These are phyloP conservation scores for Coemansia sp. DNA, from an alignment of 192 early-diverging fungal genomes.

Conservation along the genomic window DNA sequence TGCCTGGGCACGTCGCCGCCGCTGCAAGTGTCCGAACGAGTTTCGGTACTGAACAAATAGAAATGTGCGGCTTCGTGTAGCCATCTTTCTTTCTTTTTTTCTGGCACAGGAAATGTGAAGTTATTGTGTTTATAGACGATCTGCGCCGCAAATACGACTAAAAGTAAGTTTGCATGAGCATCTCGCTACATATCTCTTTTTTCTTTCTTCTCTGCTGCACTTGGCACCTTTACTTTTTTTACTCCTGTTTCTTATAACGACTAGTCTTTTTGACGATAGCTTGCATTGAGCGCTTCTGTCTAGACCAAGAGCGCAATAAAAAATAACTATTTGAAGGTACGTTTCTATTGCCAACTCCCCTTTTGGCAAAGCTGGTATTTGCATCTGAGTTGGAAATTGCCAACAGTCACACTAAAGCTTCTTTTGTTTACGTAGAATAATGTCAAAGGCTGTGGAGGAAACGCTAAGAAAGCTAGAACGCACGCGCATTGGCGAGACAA, in stretches of 20 bases:
- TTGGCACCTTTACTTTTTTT: background rate
- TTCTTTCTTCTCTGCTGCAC: background rate
- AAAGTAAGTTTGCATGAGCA: background rate
- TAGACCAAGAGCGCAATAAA: background rate
- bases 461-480: conserved; percentile 49
- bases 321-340: background rate
- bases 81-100: conserved; percentile 53
- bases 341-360: too few relatives aligned
- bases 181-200: background rate
- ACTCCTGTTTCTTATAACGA: conserved; percentile 6
- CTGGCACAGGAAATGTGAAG: background rate
- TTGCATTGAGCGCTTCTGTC: conserved; percentile 2
- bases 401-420: background rate
- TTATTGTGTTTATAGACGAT: too few relatives aligned
- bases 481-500: conserved; percentile 34
- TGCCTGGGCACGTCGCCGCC: conserved; percentile 36
- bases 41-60: conserved; percentile 93
- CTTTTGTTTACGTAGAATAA: conserved; percentile 21
- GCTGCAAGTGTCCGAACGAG: conserved; percentile 68
- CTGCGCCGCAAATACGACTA: background rate
- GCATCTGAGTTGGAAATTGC: too few relatives aligned
- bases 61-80: conserved; percentile 85
- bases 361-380: too few relatives aligned
- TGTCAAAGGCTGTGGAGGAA: conserved; percentile 54
- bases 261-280: conserved; percentile 9